These are phyloP conservation scores for Psilocybe cyanescens DNA, from an alignment of 768 basidiomycete genomes.

Conservation along the genomic window DNA sequence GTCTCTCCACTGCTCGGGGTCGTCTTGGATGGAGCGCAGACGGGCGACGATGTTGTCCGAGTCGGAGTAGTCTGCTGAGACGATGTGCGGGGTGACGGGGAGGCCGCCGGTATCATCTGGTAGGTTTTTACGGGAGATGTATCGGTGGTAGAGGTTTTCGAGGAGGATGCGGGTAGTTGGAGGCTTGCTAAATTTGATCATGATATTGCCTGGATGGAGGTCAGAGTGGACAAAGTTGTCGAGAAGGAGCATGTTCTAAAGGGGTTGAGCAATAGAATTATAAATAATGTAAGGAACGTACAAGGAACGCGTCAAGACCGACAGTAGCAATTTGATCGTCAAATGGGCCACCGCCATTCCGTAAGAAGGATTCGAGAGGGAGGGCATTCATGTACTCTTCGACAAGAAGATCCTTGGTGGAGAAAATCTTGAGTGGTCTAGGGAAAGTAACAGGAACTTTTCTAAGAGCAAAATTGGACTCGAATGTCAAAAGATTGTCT, in stretches of 20 bases:
- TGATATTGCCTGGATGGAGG: conserved; percentile 93
- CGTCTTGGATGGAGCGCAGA: conserved; percentile 63
- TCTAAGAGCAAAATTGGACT: conserved; percentile 81
- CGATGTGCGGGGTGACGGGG: conserved; percentile 27
- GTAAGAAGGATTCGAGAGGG: conserved; percentile 85
- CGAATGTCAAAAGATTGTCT: conserved; percentile 83
- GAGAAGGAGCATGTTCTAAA: conserved; percentile 93
- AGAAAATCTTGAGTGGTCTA: conserved; percentile 80
- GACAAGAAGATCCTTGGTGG: conserved; percentile 80
- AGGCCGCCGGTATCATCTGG: conserved; percentile 21
- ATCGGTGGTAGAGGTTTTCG: conserved; percentile 52
- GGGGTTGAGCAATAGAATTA: neutral
- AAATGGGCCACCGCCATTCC: conserved; percentile 90
- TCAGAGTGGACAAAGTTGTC: conserved; percentile 98
- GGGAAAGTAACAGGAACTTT: conserved; percentile 90
- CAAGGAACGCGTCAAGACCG: conserved; percentile 94
- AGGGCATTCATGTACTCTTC: conserved; percentile 95
- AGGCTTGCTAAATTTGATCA: conserved; percentile 95
- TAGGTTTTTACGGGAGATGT: conserved; percentile 39
- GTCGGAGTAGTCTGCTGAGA: conserved; percentile 46
- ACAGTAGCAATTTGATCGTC: conserved; percentile 89
- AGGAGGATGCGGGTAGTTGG: conserved; percentile 69
- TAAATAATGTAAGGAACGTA: conserved; percentile 40
- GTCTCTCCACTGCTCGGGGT: conserved; percentile 68
- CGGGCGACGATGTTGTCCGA: conserved; percentile 68